Evolutionary conservation across 345 rosid species (phyloP).

Genomic region (Eucalyptus pauciflora): DNA sequence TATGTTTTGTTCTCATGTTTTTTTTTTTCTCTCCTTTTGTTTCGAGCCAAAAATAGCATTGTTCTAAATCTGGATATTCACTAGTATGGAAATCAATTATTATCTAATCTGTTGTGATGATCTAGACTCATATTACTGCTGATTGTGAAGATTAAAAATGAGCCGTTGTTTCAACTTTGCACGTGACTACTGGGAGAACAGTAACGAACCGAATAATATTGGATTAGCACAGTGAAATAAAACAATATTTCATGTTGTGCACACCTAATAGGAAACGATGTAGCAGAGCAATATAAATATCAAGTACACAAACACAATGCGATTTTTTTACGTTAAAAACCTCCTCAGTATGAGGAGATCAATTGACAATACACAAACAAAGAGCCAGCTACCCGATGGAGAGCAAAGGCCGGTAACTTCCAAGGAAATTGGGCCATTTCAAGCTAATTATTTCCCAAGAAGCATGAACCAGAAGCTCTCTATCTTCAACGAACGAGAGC

Average conservation of each 20-base stretch:
- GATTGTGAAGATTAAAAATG: no score
- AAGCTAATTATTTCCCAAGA: not conserved
- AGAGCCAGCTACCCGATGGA: no score
- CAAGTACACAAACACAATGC: accelerated
- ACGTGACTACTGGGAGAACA: accelerated
- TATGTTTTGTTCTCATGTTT: no score
- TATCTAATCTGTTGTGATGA: no score
- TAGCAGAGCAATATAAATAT: accelerated
- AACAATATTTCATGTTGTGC: no score
- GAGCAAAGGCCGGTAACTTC: not conserved
- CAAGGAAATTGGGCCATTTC: not conserved
- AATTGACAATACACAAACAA: no score
- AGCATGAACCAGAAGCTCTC: not conserved
- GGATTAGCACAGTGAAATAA: no score
- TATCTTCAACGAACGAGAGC: not conserved
- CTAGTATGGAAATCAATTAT: accelerated
- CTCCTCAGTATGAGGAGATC: accelerated
- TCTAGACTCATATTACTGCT: no score
- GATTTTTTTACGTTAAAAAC: no score
- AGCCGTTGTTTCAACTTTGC: accelerated
- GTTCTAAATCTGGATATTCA: no score
- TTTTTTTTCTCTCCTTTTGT: accelerated
- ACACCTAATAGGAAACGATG: no score
- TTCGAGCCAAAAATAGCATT: no score
- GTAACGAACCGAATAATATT: accelerated